Evolutionary conservation across 176 grass and related monocot species (phyloP).

Genomic region (Eremochloa ophiuroides): DNA sequence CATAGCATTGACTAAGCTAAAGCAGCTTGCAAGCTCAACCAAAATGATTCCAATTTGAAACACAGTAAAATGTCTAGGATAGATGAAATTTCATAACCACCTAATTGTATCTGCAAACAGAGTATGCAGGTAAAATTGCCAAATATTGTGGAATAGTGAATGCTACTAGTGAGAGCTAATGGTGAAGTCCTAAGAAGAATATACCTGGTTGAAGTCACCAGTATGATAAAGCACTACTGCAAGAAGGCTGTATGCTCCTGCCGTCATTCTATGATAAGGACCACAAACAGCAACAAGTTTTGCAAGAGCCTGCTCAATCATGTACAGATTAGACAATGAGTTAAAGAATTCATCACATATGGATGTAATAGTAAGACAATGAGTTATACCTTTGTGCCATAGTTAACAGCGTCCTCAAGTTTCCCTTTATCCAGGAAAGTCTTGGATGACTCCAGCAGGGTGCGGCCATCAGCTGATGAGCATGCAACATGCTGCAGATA

Average conservation of each 20-base stretch:
- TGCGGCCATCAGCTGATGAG: conserved; percentile 94
- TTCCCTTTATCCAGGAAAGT: conserved; percentile 98
- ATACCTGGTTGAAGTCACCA: conserved; percentile 98
- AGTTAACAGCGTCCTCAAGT: conserved; percentile 95
- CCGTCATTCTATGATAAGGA: conserved; percentile 98
- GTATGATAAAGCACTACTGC: conserved; percentile 99
- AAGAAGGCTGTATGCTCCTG: conserved; percentile 97
- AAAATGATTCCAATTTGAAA: conserved; percentile 12
- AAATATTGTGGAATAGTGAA: conserved; percentile 1
- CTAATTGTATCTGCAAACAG: conserved; percentile 18
- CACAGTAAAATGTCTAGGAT: background rate
- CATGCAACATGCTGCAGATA: conserved; percentile 84
- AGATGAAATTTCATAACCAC: conserved; percentile 14
- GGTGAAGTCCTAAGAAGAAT: conserved; percentile 18
- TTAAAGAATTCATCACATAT: conserved; percentile 5
- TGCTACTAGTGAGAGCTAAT: conserved; percentile 1
- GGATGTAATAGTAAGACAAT: conserved; percentile 16
- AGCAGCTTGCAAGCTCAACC: conserved; percentile 24
- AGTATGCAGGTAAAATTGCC: background rate
- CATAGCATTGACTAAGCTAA: conserved; percentile 11
- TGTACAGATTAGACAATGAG: conserved; percentile 6
- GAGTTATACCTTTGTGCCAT: conserved; percentile 75
- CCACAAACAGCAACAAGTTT: conserved; percentile 99
- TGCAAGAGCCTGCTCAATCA: conserved; percentile 70
- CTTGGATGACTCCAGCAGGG: conserved; percentile 96